Evolutionary conservation across 2,329 filamentous ascomycete species (phyloP), one percentile per base, ranked within the genome.

Genomic region (Fusarium fujikuroi): DNA sequence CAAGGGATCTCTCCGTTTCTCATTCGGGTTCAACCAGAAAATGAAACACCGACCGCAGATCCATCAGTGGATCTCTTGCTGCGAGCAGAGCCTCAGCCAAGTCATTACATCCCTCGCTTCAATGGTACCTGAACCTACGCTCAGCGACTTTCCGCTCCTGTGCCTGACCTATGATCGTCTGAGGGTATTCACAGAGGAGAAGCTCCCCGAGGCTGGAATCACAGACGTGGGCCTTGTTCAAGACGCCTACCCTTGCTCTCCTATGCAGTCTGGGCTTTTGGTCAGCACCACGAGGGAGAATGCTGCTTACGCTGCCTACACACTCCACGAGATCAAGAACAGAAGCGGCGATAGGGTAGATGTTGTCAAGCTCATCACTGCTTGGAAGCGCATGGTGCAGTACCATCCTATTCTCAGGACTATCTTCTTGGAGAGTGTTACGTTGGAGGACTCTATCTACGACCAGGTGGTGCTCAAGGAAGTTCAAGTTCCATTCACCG

Each of bases 371-470:
- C 68, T 75, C n/a, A 58, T 49, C 7, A n/a, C 53, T 8, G 62
- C 73, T 9, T 75, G 86, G 86, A 80, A 84, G 52, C 80, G 82
- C 34, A 80, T 87, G 2, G 80, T 83, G 0, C 75, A 82, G 28
- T 81, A 81, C 37, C 84, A 87, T 59, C 68, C 84, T 0, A 83
- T 85, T 14, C 75, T 87, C 46, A 77, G 85, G 57, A 87, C 85
- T 0, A 78, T 87, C 25, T 87, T 88, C 61, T 81, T 83, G 42
- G 84, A 85, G 60, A 87, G 85, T 30, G 80, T 85, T 18, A 82
- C 84, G 18, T 80, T 82, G 63, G 61, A 75, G 8, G 80, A 84
- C 12, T 84, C 85, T 1, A 78, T 87, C 3, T 87, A 83, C 49
- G 85, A 87, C 57, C 85, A 85, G 71, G 80, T 87, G 8, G 79